Conservation (phyloP, 805 yeast genomes). For the Ogataea nitratoaversa region DNA sequence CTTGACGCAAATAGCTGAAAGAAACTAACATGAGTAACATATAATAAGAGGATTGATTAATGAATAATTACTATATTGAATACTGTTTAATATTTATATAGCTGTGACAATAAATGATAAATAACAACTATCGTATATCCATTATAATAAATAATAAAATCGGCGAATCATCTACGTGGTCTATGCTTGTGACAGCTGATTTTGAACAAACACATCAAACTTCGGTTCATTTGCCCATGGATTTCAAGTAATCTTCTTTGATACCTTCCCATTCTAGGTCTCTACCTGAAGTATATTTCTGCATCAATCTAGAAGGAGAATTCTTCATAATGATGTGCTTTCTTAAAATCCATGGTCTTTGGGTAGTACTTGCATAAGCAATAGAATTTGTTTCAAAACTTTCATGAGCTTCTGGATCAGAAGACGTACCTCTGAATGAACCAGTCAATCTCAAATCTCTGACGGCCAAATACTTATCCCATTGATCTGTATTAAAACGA, state of each 20-base stretch:
- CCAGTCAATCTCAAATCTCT: constrained; percentile 80
- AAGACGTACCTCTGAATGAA: constrained; percentile 61
- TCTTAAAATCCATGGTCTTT: constrained; percentile 35
- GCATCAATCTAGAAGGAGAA: constrained; percentile 34
- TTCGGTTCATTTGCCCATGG: constrained; percentile 27
- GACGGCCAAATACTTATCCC: constrained; percentile 56
- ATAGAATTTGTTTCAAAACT: constrained; percentile 68
- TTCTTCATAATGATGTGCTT: constrained; percentile 37
- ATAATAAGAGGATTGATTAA: too few relatives aligned
- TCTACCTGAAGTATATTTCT: constrained; percentile 31
- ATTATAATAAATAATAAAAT: too few relatives aligned
- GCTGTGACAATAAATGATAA: too few relatives aligned
- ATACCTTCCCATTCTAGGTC: constrained; percentile 30
- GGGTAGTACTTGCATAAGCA: constrained; percentile 29
- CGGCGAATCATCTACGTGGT: neutral
- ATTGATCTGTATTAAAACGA: constrained; percentile 48
- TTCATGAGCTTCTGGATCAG: constrained; percentile 68
- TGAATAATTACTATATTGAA: too few relatives aligned
- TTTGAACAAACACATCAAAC: neutral
- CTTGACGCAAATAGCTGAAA: too few relatives aligned
- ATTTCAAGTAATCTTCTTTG: constrained; percentile 33
- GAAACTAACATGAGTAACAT: too few relatives aligned
- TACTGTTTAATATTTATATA: too few relatives aligned
- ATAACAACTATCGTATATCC: too few relatives aligned
- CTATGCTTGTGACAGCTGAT: too few relatives aligned